Base-by-base conservation (phyloP, 2,329 filamentous ascomycete genomes). In the Phaeomoniella chlamydospora region DNA sequence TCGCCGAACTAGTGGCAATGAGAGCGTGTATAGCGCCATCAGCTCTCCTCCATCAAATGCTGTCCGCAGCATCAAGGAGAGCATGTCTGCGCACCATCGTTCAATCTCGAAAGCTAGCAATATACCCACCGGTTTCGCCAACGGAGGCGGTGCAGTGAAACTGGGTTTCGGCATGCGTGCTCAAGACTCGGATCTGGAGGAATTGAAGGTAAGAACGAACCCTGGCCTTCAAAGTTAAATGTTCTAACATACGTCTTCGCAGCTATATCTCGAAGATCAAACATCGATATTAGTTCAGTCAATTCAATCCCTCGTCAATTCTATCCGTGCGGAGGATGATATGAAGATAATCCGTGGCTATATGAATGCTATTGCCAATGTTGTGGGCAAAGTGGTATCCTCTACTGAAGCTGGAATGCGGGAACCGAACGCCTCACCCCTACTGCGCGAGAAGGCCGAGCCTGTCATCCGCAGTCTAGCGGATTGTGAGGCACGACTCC, bases 231-330 rank as follows among this genome's bases (percentile, higher is more conserved):
- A n/a, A n/a, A n/a, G n/a, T n/a, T n/a, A n/a, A n/a, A n/a, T n/a
- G n/a, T n/a, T n/a, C n/a, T n/a, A n/a, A n/a, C n/a, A n/a, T 31
- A 33, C 15, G 30, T 18, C 38, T 22, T 35, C 17, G 15, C 40
- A 80, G 73, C 72, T 82, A 40, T 87, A 85, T 51, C 71, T 92
- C 22, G 81, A 90, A 51, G 81, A 87, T 50, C 82, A 90, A 54
- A 87, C 80, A 9, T 80, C 82, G 35, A 63, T 76, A 3, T 68
- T 93, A 40, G 78, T 90, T 16, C 75, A 84, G 45, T 81, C 76
- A 31, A 86, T 92, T 43, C 82, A 90, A 56, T 72, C 76, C n/a
- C 70, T 93, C 5, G 82, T 92, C 33, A 69, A 71, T 37, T 74
- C 74, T 18, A 78, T 86, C 42, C 77, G 80, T 37, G 66, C 68